A percentile compares a stretch with the other conserved stretches of the same genome.
These are phyloP conservation scores for Margaritispora aquatica DNA, from an alignment of 495 filamentous ascomycete genomes.

Conservation along the genomic window DNA sequence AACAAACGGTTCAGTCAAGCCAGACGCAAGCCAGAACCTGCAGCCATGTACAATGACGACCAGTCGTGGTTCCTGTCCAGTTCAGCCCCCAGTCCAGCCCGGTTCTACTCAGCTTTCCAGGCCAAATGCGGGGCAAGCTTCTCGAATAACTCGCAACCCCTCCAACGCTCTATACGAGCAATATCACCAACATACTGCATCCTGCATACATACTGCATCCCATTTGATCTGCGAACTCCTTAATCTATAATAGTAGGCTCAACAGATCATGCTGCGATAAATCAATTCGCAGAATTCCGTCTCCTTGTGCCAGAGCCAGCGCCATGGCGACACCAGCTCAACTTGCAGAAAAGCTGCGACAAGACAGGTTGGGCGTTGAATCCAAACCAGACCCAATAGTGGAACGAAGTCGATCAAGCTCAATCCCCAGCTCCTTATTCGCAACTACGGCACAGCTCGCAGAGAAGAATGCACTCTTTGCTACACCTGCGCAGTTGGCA, in stretches of 20 bases:
- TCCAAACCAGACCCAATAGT: neutral
- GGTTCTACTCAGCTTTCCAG: no score
- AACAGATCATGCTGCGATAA: no score
- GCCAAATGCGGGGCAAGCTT: no score
- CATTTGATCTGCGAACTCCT: no score
- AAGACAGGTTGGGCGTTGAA: neutral
- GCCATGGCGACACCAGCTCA: slow-evolving; percentile 22
- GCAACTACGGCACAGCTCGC: slow-evolving; percentile 9
- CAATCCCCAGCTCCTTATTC: neutral
- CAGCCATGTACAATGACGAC: neutral
- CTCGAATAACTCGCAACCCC: no score
- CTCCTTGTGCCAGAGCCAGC: no score
- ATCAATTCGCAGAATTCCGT: no score
- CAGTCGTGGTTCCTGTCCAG: no score
- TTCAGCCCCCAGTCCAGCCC: no score
- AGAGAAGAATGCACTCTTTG: slow-evolving; percentile 5
- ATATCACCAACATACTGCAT: neutral
- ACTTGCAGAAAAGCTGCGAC: slow-evolving; percentile 9
- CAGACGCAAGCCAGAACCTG: neutral
- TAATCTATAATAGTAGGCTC: no score
- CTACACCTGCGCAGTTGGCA: slow-evolving; percentile 17
- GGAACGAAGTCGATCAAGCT: neutral
- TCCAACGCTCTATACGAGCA: neutral
- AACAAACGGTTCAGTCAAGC: neutral
- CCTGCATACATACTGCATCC: no score